phyloP scores from a whole-genome alignment of 2,329 filamentous ascomycete genomes.

The Tolypocladium ophioglossoides region DNA sequence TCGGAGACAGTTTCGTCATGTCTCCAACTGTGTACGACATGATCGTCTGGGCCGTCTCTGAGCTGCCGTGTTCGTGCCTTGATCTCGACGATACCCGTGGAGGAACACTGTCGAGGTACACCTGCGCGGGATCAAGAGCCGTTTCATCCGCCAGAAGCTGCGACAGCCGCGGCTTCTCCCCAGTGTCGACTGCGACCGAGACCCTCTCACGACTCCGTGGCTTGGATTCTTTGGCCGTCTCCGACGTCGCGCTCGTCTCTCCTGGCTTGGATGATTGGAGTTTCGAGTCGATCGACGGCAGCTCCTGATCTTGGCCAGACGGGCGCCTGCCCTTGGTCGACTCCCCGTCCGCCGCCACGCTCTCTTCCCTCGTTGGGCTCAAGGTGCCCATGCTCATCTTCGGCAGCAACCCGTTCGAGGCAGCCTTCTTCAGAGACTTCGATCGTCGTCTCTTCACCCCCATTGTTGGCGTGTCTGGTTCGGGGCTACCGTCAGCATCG shows the following conservation, averaged over 20 bases:
- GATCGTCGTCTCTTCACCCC: conserved; percentile 12
- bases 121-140: background rate
- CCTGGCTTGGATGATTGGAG: background rate
- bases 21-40: background rate
- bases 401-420: conserved; percentile 10
- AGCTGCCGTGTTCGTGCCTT: background rate
- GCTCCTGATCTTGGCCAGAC: background rate
- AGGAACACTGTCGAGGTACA: conserved; percentile 7
- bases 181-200: background rate
- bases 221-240: background rate
- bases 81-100: conserved; percentile 9
- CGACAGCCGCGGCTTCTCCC: background rate
- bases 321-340: background rate
- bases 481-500: conserved; percentile 21
- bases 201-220: background rate
- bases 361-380: conserved; percentile 22
- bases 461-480: conserved; percentile 23
- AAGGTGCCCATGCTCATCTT: conserved; percentile 14
- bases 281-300: background rate
- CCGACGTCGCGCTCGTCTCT: background rate
- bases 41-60: background rate
- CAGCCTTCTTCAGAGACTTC: conserved; percentile 9
- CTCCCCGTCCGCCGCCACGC: conserved; percentile 7
- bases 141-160: background rate
- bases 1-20: background rate